A percentile compares a stretch with the other conserved stretches of the same genome.
phyloP scores from a whole-genome alignment of 129 eudicot genomes.

The Lonicera japonica region DNA sequence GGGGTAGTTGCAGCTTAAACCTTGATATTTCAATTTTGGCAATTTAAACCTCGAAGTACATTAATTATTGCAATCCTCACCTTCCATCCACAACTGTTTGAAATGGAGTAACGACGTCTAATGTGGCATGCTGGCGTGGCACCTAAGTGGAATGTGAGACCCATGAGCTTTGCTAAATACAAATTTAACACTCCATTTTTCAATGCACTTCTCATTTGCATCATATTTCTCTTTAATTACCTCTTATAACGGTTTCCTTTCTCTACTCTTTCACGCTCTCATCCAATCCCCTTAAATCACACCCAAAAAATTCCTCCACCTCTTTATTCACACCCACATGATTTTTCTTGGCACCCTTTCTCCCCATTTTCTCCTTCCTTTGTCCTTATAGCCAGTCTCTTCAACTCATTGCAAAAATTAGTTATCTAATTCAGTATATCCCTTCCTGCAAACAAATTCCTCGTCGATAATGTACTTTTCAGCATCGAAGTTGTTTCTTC shows the following conservation, averaged over 20 bases:
- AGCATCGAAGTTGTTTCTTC: slow-evolving; percentile 49
- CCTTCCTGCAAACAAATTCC: slow-evolving; percentile 66
- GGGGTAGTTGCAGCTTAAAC: too few relatives aligned
- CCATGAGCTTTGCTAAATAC: too few relatives aligned
- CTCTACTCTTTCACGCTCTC: slow-evolving; percentile 29
- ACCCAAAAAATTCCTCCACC: slow-evolving; percentile 9
- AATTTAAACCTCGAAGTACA: too few relatives aligned
- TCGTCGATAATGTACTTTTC: slow-evolving; percentile 60
- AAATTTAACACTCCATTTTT: too few relatives aligned
- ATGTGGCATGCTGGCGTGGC: too few relatives aligned
- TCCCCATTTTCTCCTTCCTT: slow-evolving; percentile 36
- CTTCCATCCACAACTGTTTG: too few relatives aligned
- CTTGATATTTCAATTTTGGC: too few relatives aligned
- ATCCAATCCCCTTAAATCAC: not conserved
- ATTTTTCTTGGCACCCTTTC: slow-evolving; percentile 16
- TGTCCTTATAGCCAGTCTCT: slow-evolving; percentile 59
- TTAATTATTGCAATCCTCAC: too few relatives aligned
- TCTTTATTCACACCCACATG: not conserved
- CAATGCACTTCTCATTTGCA: slow-evolving; percentile 24
- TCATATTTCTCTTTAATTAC: slow-evolving; percentile 38
- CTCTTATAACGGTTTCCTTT: slow-evolving; percentile 77
- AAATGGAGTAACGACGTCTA: too few relatives aligned
- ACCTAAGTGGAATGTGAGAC: too few relatives aligned
- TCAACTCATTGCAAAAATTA: slow-evolving; percentile 78
- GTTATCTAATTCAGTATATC: slow-evolving; percentile 62